phyloP scores from a whole-genome alignment of 768 basidiomycete genomes.

The Suillus cothurnatus region DNA sequence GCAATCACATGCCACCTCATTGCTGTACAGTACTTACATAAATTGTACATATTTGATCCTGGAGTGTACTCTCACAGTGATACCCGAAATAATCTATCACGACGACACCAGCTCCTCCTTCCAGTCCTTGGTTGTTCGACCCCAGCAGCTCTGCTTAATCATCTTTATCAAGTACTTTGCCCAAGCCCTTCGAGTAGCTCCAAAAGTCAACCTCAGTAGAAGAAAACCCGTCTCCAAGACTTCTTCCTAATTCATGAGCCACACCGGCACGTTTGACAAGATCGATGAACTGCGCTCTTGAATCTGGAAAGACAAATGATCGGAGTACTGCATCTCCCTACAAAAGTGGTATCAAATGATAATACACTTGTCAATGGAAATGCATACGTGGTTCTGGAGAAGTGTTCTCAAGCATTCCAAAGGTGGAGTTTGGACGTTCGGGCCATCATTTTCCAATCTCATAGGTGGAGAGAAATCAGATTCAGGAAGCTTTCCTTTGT shows the following conservation, averaged over 20 bases:
- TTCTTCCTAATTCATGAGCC: slow-evolving; percentile 28
- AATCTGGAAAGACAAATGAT: slow-evolving; percentile 74
- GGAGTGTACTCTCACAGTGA: too few relatives aligned
- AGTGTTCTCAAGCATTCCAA: slow-evolving; percentile 51
- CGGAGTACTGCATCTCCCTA: slow-evolving; percentile 60
- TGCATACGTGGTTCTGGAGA: slow-evolving; percentile 61
- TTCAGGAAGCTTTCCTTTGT: slow-evolving; percentile 48
- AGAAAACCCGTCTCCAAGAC: slow-evolving; percentile 30
- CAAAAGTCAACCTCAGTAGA: slow-evolving; percentile 61
- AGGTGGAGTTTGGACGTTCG: slow-evolving; percentile 25
- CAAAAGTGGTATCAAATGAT: slow-evolving; percentile 12
- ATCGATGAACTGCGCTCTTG: slow-evolving; percentile 65
- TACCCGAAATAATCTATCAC: too few relatives aligned
- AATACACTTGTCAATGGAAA: slow-evolving; percentile 8
- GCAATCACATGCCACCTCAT: not conserved
- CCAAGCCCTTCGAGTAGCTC: slow-evolving; percentile 51
- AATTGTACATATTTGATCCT: not conserved
- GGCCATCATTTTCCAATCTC: slow-evolving; percentile 10
- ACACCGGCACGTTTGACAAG: slow-evolving; percentile 53
- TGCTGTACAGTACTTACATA: not conserved
- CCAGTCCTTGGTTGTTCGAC: not conserved
- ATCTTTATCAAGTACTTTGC: slow-evolving; percentile 1
- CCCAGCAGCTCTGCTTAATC: not conserved
- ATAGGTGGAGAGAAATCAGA: slow-evolving; percentile 32
- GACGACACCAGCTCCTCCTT: too few relatives aligned